Evolutionary conservation across 768 basidiomycete species (phyloP).

Genomic region (Naganishia onofrii): DNA sequence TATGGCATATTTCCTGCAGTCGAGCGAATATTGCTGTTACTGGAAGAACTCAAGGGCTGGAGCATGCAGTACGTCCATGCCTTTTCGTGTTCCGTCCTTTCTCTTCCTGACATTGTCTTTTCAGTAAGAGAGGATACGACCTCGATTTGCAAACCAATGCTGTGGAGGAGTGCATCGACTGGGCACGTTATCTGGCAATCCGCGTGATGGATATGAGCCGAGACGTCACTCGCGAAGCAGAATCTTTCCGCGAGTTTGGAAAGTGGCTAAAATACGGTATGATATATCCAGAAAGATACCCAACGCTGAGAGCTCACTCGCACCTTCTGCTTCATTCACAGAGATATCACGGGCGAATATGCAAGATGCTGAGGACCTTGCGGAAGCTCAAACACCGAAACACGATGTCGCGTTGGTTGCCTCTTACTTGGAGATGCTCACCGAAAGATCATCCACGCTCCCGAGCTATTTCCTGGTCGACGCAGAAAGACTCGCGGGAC

Average conservation of each 20-base stretch:
- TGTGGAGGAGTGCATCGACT: constrained; percentile 19
- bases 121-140: constrained; percentile 8
- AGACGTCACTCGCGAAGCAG: constrained; percentile 16
- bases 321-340: neutral
- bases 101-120: neutral
- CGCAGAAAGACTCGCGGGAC: constrained; percentile 2
- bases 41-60: constrained; percentile 25
- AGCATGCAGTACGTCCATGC: constrained; percentile 9
- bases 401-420: constrained; percentile 9
- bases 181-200: constrained; percentile 26
- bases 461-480: constrained; percentile 3
- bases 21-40: constrained; percentile 22
- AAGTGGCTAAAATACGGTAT: constrained; percentile 28
- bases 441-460: constrained; percentile 1
- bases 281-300: neutral
- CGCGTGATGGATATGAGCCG: constrained; percentile 19
- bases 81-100: no score
- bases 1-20: constrained; percentile 23
- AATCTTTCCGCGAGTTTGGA: constrained; percentile 21
- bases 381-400: constrained; percentile 1
- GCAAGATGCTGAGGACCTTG: constrained; percentile 5
- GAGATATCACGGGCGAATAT: constrained; percentile 12
- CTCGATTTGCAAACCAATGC: constrained; percentile 2
- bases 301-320: neutral
- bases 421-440: constrained; percentile 9